Evolutionary conservation across 106 monocot genomes (phyloP), one percentile per base, ranked within the genome.

Genomic region (Amphibolis antarctica): DNA sequence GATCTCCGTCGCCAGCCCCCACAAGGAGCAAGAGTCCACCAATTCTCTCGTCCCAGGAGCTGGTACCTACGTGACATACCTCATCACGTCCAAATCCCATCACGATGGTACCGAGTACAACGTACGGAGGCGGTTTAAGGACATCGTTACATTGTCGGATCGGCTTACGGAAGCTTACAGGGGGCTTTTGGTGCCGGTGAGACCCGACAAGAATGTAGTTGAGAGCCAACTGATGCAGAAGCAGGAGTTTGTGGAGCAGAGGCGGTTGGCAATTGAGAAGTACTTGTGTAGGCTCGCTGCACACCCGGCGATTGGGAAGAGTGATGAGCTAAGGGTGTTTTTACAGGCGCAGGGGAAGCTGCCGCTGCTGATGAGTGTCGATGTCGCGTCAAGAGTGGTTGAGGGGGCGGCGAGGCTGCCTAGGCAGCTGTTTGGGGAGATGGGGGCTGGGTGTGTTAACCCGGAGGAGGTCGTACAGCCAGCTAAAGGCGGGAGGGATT

Each of bases 161-260:
- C 81, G 81, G 18, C 73, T 94, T 5, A 79, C 84, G 3, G 94
- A 89, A 69, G 62, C 81, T 1, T 82, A 78, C 71, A 85, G 94
- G 12, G 94, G 94, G 23, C 74, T 78, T 70, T 86, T 94, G 71
- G 72, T 94, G 25, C 94, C 94, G 12, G 72, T 78, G 11, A 78
- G 94, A 45, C 94, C 94, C 5, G 94, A 94, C 58, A 94, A 94
- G 84, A 79, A 60, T 65, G 71, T 86, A n/a, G 76, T 94, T 10
- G 94, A 94, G 76, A 76, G 84, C 67, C 86, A 89, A 78, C 74
- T 94, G 62, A 89, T 89, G 94, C 86, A 89, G 77, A 81, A 79
- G 77, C 76, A 81, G 29, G 94, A 94, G 46, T 94, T 94, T 64
- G 89, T 94, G 1, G 83, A 89, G 70, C 94, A 82, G 73, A 78